Percentiles rank a stretch among this genome's conserved stretches.
Evolutionary conservation across 495 filamentous ascomycete genomes (phyloP).

Genomic region (Hypoxylon trugodes): DNA sequence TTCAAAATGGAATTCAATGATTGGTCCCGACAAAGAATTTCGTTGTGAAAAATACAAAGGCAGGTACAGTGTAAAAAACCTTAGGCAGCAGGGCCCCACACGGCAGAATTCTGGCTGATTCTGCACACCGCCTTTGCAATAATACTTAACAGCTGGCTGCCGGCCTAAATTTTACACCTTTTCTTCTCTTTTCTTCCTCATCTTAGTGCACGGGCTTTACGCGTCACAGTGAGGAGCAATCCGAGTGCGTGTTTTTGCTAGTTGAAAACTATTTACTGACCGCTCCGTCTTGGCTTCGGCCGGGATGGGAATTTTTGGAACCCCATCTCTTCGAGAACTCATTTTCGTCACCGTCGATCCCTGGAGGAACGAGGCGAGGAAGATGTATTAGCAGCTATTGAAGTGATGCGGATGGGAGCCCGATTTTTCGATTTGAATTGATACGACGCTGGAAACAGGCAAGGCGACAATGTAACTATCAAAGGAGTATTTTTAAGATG

Average conservation of each 20-base stretch:
- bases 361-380: slow-evolving; percentile 43
- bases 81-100: background rate
- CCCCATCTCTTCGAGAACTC: slow-evolving; percentile 24
- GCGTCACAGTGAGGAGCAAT: slow-evolving; percentile 64
- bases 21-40: background rate
- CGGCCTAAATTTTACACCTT: slow-evolving; percentile 22
- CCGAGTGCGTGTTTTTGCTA: slow-evolving; percentile 65
- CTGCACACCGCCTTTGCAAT: slow-evolving; percentile 29
- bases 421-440: background rate
- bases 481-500: background rate
- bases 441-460: too few relatives aligned
- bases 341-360: slow-evolving; percentile 41
- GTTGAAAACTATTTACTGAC: slow-evolving; percentile 64
- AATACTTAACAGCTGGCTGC: slow-evolving; percentile 38
- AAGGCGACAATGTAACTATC: background rate
- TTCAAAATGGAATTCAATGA: background rate
- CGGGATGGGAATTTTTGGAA: slow-evolving; percentile 56
- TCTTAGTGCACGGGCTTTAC: slow-evolving; percentile 63
- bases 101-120: slow-evolving; percentile 37
- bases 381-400: too few relatives aligned
- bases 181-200: slow-evolving; percentile 45
- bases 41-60: background rate
- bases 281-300: slow-evolving; percentile 51
- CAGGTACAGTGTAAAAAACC: background rate
- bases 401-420: too few relatives aligned